Base-by-base conservation (phyloP, 352 stramenopile genomes). In the Globisporangium abappressorium region DNA sequence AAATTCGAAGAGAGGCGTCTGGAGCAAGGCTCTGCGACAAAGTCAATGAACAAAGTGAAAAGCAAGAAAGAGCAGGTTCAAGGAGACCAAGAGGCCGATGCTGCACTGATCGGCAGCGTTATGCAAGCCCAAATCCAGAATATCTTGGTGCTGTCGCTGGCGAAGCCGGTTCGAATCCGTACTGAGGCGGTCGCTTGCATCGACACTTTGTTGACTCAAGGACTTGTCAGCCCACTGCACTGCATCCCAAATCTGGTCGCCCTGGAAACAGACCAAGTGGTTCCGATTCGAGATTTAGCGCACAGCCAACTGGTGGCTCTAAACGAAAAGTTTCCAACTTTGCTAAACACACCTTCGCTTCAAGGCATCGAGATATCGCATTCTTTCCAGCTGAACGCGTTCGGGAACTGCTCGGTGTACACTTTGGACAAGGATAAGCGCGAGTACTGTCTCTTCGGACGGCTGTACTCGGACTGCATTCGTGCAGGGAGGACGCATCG, bases 11-110 rank as follows among this genome's bases (percentile, higher is more conserved):
- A 95, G 60, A 64, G 80, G 9, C 89, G 87, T 15, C 66, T 94
- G 24, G 84, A 89, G 68, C 83, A 85, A 24, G 81, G 80, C 3
- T 26, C 72, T 5, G 73, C 78, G 0, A 68, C 72, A 38, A 73
- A 74, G 34, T 80, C 70, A 36, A 81, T 81, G 68, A 72, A 80
- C 56, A 70, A 68, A n/a, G 76, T 78, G 57, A 92, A 85, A 60
- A 89, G 74, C 41, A 93, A 90, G 62, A 77, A 87, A 46, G 71
- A 89, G 8, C 85, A 94, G 71, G 82, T 96, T 26, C 82, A 90
- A 71, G 87, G 89, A n/a, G 89, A 96, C 51, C 89, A 95, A 69
- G 86, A 95, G 78, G 85, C 83, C 15, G 87, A 94, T 36, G 85
- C 85, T 22, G 89, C 85, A 7, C 76, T 95, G n/a, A 94, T 96